These are phyloP conservation scores for Phaeosphaeria sp. DNA, from an alignment of 2,329 filamentous ascomycete genomes.

Conservation along the genomic window DNA sequence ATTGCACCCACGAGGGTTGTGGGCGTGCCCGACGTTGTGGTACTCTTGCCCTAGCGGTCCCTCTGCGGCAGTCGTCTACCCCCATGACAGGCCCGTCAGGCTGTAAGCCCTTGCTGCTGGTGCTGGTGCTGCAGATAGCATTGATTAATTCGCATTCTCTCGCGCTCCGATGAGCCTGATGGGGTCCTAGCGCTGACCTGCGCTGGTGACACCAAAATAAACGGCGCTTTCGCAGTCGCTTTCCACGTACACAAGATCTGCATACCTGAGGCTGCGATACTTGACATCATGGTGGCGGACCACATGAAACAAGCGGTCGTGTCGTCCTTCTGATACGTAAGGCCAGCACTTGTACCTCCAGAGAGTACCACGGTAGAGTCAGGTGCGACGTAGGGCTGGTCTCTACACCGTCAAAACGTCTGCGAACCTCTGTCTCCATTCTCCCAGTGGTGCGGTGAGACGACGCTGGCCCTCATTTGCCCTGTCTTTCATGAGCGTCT, in stretches of 20 bases:
- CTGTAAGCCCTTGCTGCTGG: constrained; percentile 17
- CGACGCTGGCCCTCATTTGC: neutral
- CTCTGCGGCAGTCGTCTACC: constrained; percentile 16
- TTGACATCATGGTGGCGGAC: constrained; percentile 13
- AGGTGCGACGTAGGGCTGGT: constrained; percentile 14
- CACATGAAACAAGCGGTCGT: constrained; percentile 9
- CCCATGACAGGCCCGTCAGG: constrained; percentile 16
- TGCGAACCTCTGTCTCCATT: constrained; percentile 1
- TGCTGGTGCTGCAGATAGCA: constrained; percentile 10
- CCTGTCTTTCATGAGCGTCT: neutral
- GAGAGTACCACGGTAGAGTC: constrained; percentile 7
- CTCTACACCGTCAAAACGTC: constrained; percentile 9
- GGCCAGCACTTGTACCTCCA: constrained; percentile 7
- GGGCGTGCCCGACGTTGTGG: constrained; percentile 10
- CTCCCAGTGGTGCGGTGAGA: constrained; percentile 11
- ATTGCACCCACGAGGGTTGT: constrained; percentile 29
- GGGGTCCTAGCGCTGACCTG: constrained; percentile 30
- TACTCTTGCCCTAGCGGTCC: constrained; percentile 10
- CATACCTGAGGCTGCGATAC: constrained; percentile 13
- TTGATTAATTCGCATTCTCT: constrained; percentile 12
- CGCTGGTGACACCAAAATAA: constrained; percentile 25
- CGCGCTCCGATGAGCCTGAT: constrained; percentile 14
- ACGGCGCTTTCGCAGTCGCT: constrained; percentile 11
- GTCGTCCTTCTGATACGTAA: constrained; percentile 9
- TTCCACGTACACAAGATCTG: constrained; percentile 2